Conservation (phyloP, 2,329 filamentous ascomycete genomes). For the Aureobasidium mangrovei region DNA sequence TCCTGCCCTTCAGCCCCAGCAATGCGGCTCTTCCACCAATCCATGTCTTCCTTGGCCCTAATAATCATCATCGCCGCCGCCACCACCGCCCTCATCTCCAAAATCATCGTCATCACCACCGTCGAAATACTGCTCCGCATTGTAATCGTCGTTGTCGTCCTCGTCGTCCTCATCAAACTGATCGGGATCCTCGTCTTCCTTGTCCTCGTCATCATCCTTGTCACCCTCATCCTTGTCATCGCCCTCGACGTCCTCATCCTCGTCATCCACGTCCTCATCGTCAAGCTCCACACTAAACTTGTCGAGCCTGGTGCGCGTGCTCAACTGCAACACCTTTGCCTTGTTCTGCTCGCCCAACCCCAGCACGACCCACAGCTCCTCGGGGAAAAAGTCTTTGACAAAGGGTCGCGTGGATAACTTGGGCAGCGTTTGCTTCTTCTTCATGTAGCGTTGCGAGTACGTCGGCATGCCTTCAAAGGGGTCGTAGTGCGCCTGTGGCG, state of each 20-base stretch:
- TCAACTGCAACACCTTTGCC: neutral
- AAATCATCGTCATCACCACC: slow-evolving; percentile 50
- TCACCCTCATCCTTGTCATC: slow-evolving; percentile 30
- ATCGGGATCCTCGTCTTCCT: slow-evolving; percentile 52
- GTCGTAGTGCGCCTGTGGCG: slow-evolving; percentile 42
- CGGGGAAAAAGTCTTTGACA: slow-evolving; percentile 49
- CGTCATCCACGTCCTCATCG: slow-evolving; percentile 27
- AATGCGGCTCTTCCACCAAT: neutral
- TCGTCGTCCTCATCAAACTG: slow-evolving; percentile 49
- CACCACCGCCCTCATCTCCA: slow-evolving; percentile 43
- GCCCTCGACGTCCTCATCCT: slow-evolving; percentile 33
- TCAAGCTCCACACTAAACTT: neutral
- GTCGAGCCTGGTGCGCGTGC: slow-evolving; percentile 13
- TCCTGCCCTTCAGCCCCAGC: too few relatives aligned
- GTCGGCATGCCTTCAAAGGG: slow-evolving; percentile 55
- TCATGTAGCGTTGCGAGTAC: slow-evolving; percentile 48
- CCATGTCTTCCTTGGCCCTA: neutral
- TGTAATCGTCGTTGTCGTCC: slow-evolving; percentile 51
- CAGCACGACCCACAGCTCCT: slow-evolving; percentile 48
- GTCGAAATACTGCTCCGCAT: slow-evolving; percentile 57
- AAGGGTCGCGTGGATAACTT: slow-evolving; percentile 47
- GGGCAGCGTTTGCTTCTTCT: slow-evolving; percentile 47
- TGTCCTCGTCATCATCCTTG: slow-evolving; percentile 44
- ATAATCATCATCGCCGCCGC: slow-evolving; percentile 33
- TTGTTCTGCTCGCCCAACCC: slow-evolving; percentile 20